Conservation (phyloP, 805 yeast species). For the Candida sithepensis region DNA sequence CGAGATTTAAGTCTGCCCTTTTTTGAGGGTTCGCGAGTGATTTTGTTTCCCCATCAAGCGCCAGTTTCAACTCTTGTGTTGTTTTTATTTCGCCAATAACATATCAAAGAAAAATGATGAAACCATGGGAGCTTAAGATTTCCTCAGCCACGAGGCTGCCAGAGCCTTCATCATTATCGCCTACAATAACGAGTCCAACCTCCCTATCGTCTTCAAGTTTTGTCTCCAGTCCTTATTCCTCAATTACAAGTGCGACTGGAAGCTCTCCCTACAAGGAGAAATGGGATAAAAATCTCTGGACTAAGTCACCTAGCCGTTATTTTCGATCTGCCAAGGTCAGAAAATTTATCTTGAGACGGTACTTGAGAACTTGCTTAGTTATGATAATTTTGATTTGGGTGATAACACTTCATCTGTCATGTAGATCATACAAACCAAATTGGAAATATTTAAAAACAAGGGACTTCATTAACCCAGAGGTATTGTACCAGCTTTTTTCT, state of each 20-base stretch:
- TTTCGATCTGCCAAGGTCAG: neutral
- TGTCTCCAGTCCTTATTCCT: neutral
- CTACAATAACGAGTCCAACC: neutral
- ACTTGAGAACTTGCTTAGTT: neutral
- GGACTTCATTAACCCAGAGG: neutral
- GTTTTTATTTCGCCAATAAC: too few relatives aligned
- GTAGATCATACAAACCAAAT: neutral
- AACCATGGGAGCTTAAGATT: neutral
- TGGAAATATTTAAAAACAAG: constrained; percentile 1
- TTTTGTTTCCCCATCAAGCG: too few relatives aligned
- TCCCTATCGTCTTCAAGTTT: neutral
- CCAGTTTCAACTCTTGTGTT: too few relatives aligned
- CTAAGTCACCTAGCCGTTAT: too few relatives aligned
- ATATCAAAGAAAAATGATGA: neutral
- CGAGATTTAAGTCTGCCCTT: too few relatives aligned
- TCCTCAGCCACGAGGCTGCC: neutral
- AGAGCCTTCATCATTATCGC: neutral
- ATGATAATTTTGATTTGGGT: neutral
- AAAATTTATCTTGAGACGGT: neutral
- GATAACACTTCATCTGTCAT: neutral
- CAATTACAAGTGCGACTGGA: neutral
- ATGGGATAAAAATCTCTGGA: neutral
- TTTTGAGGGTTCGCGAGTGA: too few relatives aligned
- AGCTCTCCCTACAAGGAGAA: neutral
- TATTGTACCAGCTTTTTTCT: neutral